Evolutionary conservation across 1,139 yeast species (phyloP), one percentile per base, ranked within the genome.

Genomic region (Yamadazyma blattariae): DNA sequence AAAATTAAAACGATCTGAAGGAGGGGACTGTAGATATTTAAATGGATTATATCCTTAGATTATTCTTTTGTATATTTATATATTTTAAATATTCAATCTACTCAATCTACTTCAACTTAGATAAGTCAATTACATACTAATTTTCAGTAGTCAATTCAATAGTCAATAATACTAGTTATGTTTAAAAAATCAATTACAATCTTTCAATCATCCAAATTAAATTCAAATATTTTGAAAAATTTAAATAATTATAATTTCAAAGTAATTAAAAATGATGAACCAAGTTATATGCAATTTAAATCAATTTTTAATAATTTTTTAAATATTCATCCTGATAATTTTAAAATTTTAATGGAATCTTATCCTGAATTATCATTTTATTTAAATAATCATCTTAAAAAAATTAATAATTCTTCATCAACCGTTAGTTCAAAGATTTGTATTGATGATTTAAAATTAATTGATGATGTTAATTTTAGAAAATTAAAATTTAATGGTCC

Each of bases 261-360:
- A 19, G 30, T 47, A 8, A 34, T 33, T 9, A 32, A 40, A 13
- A 37, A 40, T 32, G 48, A 47, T 22, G 25, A 35, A 25, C 51
- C 51, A 26, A 30, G 24, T 13, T 47, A 55, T 37, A 42, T 48
- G 11, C 70, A 68, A 38, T 68, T 63, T 48, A 48, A 52, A 25
- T 59, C 57, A 38, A 63, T 68, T 24, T 59, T 57, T 38, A 52
- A 58, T 36, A 54, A 61, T 36, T 67, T 70, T 44, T 52, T 67
- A 36, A 60, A 64, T 36, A 64, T 68, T 22, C 76, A 70, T 42
- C 75, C 76, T n/a, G 69, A 64, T 44, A 70, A 69, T 46, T 52
- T 57, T 25, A 46, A 50, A 14, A 57, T 61, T 26, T 59, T 67
- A 35, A 52, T 56, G 31, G 48, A 44, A 35, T 41, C 47, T 30